A percentile compares a stretch with the other conserved stretches of the same genome.
These are phyloP conservation scores for Mycogone perniciosa DNA, from an alignment of 2,329 filamentous ascomycete genomes.

Conservation along the genomic window DNA sequence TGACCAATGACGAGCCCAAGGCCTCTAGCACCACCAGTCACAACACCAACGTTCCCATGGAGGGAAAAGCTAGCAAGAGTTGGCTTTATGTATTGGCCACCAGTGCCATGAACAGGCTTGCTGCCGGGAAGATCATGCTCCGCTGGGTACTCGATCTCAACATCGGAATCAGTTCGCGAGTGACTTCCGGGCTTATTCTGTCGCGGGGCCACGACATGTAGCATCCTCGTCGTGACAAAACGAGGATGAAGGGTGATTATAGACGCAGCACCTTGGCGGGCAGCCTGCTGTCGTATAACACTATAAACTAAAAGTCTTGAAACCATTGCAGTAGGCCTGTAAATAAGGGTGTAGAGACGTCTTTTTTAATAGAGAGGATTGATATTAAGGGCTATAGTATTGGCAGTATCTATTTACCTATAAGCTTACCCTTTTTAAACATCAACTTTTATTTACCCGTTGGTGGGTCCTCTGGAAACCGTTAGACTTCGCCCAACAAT, in stretches of 20 bases:
- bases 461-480: no score
- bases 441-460: no score
- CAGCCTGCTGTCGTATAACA: no score
- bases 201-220: slow-evolving; percentile 29
- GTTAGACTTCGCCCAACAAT: no score
- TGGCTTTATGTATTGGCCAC: slow-evolving; percentile 75
- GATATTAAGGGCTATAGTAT: no score
- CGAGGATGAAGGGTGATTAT: neutral
- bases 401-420: no score
- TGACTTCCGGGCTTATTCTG: slow-evolving; percentile 53
- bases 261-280: neutral
- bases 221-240: slow-evolving; percentile 22
- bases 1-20: slow-evolving; percentile 90
- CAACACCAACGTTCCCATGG: slow-evolving; percentile 73
- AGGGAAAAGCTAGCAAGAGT: slow-evolving; percentile 83
- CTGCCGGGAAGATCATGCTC: slow-evolving; percentile 67
- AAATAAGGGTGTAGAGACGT: no score
- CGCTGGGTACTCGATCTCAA: slow-evolving; percentile 72
- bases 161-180: slow-evolving; percentile 72
- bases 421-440: no score
- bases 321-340: no score
- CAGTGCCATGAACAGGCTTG: slow-evolving; percentile 65
- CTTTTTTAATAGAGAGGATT: no score
- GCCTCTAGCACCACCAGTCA: slow-evolving; percentile 86
- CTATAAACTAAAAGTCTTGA: no score